A percentile compares a stretch with the other conserved stretches of the same genome.
These are phyloP conservation scores for Alternaria arbusti DNA, from an alignment of 2,329 filamentous ascomycete genomes.

Conservation along the genomic window DNA sequence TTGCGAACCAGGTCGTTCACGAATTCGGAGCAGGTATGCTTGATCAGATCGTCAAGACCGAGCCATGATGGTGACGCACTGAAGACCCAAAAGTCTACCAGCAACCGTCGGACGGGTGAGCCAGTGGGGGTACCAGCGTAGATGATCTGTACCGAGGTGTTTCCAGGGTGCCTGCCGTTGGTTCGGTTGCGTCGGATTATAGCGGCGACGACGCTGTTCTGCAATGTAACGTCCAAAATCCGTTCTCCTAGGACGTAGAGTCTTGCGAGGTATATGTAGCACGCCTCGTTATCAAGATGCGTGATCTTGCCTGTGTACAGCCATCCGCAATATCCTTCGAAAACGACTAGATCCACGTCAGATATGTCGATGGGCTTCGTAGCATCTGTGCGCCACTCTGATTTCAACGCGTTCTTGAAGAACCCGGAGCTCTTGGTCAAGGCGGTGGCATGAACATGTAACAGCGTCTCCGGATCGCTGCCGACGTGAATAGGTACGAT, in stretches of 20 bases:
- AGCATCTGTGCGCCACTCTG: background rate
- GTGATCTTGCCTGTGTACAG: background rate
- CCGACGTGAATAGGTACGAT: background rate
- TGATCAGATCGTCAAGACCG: background rate
- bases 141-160: background rate
- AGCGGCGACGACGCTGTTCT: background rate
- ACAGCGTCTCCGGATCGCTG: background rate
- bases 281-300: too few species aligned
- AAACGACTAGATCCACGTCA: background rate
- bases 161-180: background rate
- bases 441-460: background rate
- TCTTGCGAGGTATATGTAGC: background rate
- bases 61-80: background rate
- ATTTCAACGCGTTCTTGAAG: background rate
- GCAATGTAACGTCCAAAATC: background rate
- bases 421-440: background rate
- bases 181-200: background rate
- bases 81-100: background rate
- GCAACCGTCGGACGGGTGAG: background rate
- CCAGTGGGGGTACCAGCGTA: background rate
- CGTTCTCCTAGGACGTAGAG: constrained; percentile 2
- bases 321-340: constrained; percentile 11
- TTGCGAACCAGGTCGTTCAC: background rate
- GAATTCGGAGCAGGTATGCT: background rate
- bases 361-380: constrained; percentile 1